Conservation (phyloP, 177 flowering plant species). For the Vitis hybrid region DNA sequence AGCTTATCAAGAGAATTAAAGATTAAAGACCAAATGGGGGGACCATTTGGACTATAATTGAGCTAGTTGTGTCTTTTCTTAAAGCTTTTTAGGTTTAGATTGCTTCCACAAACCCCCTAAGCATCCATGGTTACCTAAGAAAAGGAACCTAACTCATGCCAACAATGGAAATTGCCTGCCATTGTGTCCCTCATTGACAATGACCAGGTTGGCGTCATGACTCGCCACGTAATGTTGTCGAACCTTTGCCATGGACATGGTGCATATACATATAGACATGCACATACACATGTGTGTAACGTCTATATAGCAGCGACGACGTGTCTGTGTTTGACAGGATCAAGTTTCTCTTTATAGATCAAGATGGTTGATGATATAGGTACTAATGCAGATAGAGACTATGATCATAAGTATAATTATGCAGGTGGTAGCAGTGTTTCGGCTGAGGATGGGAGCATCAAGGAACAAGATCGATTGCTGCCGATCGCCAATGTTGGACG, state of each 20-base stretch:
- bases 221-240: slow-evolving; percentile 4
- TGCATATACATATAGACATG: slow-evolving; percentile 4
- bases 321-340: slow-evolving; percentile 54
- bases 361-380: slow-evolving; percentile 40
- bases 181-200: slow-evolving; percentile 7
- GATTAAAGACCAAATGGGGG: slow-evolving; percentile 10
- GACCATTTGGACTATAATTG: slow-evolving; percentile 22
- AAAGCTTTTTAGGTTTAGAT: not conserved
- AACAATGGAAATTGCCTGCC: slow-evolving; percentile 18
- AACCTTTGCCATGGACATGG: slow-evolving; percentile 7
- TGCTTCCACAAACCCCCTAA: not conserved
- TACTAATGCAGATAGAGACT: slow-evolving; percentile 15
- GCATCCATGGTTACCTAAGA: slow-evolving; percentile 1
- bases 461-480: slow-evolving; percentile 70
- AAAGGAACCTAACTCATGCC: slow-evolving; percentile 1
- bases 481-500: slow-evolving; percentile 84
- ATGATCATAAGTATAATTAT: slow-evolving; percentile 15
- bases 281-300: not conserved
- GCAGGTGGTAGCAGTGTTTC: slow-evolving; percentile 12
- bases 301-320: slow-evolving; percentile 14
- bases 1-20: slow-evolving; percentile 27
- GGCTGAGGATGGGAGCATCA: slow-evolving; percentile 30
- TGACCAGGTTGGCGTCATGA: not conserved
- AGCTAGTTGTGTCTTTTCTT: slow-evolving; percentile 1
- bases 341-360: slow-evolving; percentile 18